Conservation (phyloP, 2,329 filamentous ascomycete genomes). For the Aspergillus luchuensis region DNA sequence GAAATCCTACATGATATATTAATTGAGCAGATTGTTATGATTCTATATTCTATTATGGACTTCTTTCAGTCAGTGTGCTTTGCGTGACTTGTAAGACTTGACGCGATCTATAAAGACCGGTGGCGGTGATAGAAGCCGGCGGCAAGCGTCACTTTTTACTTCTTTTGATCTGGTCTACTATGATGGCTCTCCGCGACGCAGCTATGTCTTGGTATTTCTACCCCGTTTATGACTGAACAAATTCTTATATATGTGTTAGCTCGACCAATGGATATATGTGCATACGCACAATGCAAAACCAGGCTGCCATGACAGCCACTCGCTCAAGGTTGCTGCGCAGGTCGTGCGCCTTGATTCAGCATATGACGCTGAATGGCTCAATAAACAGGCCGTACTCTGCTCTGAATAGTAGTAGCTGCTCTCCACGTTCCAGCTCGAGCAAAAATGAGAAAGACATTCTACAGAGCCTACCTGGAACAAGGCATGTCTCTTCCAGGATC, state of each 20-base stretch:
- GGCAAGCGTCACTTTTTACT: not conserved
- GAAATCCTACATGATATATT: not conserved
- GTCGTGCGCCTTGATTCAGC: not conserved
- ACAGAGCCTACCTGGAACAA: not conserved
- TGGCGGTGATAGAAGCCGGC: not conserved
- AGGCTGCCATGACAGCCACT: not conserved
- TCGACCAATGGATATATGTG: not conserved
- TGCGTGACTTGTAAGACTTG: not conserved
- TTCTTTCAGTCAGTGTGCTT: not conserved
- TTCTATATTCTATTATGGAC: not conserved
- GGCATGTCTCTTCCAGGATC: too few relatives aligned
- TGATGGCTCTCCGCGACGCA: not conserved
- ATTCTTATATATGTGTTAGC: not conserved
- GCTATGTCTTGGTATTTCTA: not conserved
- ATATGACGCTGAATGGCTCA: not conserved
- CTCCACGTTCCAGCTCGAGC: not conserved
- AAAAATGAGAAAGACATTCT: not conserved
- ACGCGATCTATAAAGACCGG: not conserved
- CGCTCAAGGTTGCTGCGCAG: conserved; percentile 1
- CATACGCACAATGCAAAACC: not conserved
- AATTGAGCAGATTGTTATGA: not conserved
- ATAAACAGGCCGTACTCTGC: not conserved
- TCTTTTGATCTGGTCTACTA: not conserved
- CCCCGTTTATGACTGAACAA: not conserved
- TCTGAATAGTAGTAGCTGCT: too few relatives aligned